Evolutionary conservation across 2,329 filamentous ascomycete genomes (phyloP).

Genomic region (Madurella mycetomatis): DNA sequence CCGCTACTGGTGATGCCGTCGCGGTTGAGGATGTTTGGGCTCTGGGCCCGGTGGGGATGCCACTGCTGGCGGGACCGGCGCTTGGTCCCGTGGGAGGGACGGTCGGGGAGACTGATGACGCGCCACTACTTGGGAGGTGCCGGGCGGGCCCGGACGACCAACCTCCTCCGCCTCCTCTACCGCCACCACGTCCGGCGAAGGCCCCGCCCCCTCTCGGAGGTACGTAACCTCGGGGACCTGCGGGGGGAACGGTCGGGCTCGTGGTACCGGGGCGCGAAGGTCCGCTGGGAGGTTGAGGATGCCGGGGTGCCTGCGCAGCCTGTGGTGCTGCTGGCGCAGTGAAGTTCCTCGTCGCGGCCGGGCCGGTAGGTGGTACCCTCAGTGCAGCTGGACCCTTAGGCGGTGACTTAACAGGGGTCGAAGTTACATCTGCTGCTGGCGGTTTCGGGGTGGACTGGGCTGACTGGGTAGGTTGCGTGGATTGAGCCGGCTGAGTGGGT

Average conservation of each 20-base stretch:
- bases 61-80: constrained; percentile 28
- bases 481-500: constrained; percentile 1
- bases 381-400: constrained; percentile 53
- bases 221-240: constrained; percentile 53
- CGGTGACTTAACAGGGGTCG: constrained; percentile 41
- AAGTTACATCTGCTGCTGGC: constrained; percentile 24
- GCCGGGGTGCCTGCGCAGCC: constrained; percentile 28
- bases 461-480: constrained; percentile 4
- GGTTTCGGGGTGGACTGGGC: constrained; percentile 18
- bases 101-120: constrained; percentile 21
- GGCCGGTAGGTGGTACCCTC: constrained; percentile 47
- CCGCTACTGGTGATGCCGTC: constrained; percentile 4
- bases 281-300: constrained; percentile 32
- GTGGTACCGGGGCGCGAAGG: constrained; percentile 36
- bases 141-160: constrained; percentile 35
- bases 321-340: constrained; percentile 31
- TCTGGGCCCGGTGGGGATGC: constrained; percentile 48
- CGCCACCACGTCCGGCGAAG: constrained; percentile 42
- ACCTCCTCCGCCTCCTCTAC: constrained; percentile 40
- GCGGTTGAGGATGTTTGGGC: constrained; percentile 31
- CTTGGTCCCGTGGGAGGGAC: constrained; percentile 34
- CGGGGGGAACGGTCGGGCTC: constrained; percentile 47
- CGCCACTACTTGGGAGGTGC: constrained; percentile 24
- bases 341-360: constrained; percentile 36
- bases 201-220: constrained; percentile 39